phyloP scores from a whole-genome alignment of 2,329 filamentous ascomycete species.

The Diaporthe sp. region DNA sequence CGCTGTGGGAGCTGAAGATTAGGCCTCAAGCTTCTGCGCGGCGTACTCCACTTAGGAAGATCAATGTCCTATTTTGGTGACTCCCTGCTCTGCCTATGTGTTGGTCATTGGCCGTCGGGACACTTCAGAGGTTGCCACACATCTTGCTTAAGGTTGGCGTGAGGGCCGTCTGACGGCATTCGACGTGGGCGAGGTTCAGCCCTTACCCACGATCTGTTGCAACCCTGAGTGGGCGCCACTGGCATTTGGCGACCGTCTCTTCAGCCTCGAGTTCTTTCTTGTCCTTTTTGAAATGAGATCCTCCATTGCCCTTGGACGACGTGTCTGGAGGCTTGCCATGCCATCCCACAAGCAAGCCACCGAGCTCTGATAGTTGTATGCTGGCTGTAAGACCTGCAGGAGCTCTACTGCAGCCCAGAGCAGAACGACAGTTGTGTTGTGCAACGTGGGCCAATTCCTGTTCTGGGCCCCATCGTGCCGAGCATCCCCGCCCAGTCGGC shows the following conservation, averaged over 20 bases:
- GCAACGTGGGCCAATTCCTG: constrained; percentile 16
- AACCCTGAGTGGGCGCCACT: neutral
- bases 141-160: constrained; percentile 14
- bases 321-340: constrained; percentile 16
- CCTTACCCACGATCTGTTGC: constrained; percentile 33
- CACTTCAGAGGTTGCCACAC: constrained; percentile 17
- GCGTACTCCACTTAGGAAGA: constrained; percentile 12
- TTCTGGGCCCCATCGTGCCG: neutral
- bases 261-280: neutral
- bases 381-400: constrained; percentile 13
- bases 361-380: constrained; percentile 19
- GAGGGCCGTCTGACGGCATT: constrained; percentile 25
- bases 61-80: constrained; percentile 19
- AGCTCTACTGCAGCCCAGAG: constrained; percentile 34
- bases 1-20: constrained; percentile 25
- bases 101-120: neutral
- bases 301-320: neutral
- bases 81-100: neutral
- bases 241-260: neutral
- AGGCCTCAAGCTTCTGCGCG: constrained; percentile 25
- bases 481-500: constrained; percentile 4
- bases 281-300: neutral
- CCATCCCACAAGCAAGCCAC: constrained; percentile 18
- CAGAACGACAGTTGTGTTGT: neutral
- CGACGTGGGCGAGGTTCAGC: neutral